phyloP scores from a whole-genome alignment of 2,329 filamentous ascomycete genomes.

The Coleophoma crateriformis region DNA sequence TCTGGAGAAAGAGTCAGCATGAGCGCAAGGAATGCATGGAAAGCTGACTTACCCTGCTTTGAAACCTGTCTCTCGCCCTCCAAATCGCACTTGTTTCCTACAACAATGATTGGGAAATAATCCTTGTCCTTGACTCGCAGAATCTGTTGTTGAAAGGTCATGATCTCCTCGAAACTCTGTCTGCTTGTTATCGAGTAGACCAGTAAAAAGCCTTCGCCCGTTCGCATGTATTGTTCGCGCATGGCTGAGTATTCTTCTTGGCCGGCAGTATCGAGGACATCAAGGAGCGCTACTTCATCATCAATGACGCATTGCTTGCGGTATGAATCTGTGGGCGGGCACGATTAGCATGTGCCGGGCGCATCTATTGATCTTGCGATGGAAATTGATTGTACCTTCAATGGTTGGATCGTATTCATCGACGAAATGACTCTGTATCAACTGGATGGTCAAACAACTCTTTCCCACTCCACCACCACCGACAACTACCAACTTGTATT shows the following conservation, averaged over 20 bases:
- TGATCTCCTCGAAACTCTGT: conserved; percentile 97
- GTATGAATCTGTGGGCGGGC: conserved; percentile 72
- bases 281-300: conserved; percentile 93
- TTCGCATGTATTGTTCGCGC: conserved; percentile 99
- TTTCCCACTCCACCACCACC: conserved; percentile 98
- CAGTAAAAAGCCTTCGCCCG: conserved; percentile 93
- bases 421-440: conserved; percentile 91
- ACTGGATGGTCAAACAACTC: conserved; percentile 97
- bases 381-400: conserved; percentile 60
- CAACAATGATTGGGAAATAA: conserved; percentile 98
- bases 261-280: conserved; percentile 95
- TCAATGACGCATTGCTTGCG: conserved; percentile 99
- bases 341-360: neutral
- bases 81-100: conserved; percentile 99
- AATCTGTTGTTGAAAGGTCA: conserved; percentile 98
- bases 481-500: conserved; percentile 95
- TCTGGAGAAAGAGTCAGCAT: conserved; percentile 46
- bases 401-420: conserved; percentile 99
- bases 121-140: conserved; percentile 98
- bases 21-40: too few species aligned
- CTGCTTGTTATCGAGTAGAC: conserved; percentile 98
- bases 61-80: conserved; percentile 88
- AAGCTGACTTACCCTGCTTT: conserved; percentile 64
- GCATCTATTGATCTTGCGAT: conserved; percentile 1
- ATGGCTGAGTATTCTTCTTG: conserved; percentile 99